Evolutionary conservation across 495 filamentous ascomycete species (phyloP), one percentile per base, ranked within the genome.

Genomic region (Podospora australis): DNA sequence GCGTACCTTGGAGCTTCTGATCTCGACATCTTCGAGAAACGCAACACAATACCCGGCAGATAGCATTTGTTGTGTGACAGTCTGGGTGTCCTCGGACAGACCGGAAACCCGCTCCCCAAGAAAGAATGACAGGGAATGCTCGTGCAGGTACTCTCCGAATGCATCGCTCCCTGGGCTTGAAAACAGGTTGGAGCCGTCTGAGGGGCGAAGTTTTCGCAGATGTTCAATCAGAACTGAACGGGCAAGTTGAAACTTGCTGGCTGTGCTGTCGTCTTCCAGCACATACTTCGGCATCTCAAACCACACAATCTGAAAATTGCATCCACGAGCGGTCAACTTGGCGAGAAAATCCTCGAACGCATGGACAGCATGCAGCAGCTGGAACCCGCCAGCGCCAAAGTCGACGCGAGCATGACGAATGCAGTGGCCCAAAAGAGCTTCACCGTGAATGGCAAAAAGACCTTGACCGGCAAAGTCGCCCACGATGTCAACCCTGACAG

Each of bases 381-480:
- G 86, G 44, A 87, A 84, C 2, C 86, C 86, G 40, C 65, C 70
- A 76, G 77, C 58, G 24, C 71, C 50, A 48, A 87, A 82, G 54
- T 90, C 81, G 3, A 90, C 71, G 24, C 72, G 60, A 2, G 67
- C 35, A 47, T 86, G 72, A 14, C 70, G 63, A 30, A 89, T 77
- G 53, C 74, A 81, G 29, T 82, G 59, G 10, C 79, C 65, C 1
- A 90, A 64, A 8, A 90, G 65, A 0, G 84, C 83, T 46, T 90
- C 86, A 2, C 85, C 86, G 51, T 90, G 81, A 30, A 90, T 70
- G 7, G 86, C 59, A 63, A 88, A 88, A 1, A 81, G 69, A 49
- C 87, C 85, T 39, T 75, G 71, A 13, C 86, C 86, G 8, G 81
- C 82, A 63, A 85, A 88, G 56, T 90, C 86, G 2, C 86, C 83